Evolutionary conservation across 805 yeast species (phyloP).

Genomic region (Saccharomyces jurei): DNA sequence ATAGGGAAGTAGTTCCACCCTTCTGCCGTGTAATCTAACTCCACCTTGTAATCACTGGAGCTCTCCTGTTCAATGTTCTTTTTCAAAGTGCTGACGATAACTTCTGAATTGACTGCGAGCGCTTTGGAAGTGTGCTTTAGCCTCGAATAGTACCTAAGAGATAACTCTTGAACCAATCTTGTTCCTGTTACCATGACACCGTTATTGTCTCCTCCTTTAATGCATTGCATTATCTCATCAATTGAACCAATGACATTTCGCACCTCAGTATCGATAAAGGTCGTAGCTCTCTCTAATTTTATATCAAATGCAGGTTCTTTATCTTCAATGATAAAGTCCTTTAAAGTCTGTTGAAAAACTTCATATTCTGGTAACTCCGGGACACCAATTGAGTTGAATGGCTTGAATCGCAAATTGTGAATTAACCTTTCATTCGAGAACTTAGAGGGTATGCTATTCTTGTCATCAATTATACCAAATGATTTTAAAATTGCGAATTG

Average conservation of each 20-base stretch:
- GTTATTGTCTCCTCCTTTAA: constrained; percentile 18
- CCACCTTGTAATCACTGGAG: background rate
- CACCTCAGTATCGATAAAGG: constrained; percentile 15
- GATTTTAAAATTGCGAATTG: constrained; percentile 27
- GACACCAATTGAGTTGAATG: constrained; percentile 71
- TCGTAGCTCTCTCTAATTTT: constrained; percentile 12
- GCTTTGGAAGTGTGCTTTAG: constrained; percentile 13
- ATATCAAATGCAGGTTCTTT: constrained; percentile 13
- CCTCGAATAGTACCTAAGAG: constrained; percentile 26
- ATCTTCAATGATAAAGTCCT: constrained; percentile 11
- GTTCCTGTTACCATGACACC: constrained; percentile 20
- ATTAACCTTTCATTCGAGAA: constrained; percentile 27
- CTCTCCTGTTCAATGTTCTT: background rate
- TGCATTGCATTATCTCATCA: constrained; percentile 11
- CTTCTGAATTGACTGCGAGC: constrained; percentile 9
- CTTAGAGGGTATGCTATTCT: constrained; percentile 11
- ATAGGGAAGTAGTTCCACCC: background rate
- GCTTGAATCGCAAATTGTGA: constrained; percentile 61
- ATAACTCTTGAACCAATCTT: constrained; percentile 23
- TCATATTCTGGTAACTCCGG: constrained; percentile 54
- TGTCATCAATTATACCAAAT: constrained; percentile 19
- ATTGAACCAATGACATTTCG: constrained; percentile 9
- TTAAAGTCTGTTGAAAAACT: constrained; percentile 17
- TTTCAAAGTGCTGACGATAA: constrained; percentile 1
- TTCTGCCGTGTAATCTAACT: background rate